These are phyloP conservation scores for Fusarium newnesense DNA, from an alignment of 2,329 filamentous ascomycete species.

Conservation along the genomic window DNA sequence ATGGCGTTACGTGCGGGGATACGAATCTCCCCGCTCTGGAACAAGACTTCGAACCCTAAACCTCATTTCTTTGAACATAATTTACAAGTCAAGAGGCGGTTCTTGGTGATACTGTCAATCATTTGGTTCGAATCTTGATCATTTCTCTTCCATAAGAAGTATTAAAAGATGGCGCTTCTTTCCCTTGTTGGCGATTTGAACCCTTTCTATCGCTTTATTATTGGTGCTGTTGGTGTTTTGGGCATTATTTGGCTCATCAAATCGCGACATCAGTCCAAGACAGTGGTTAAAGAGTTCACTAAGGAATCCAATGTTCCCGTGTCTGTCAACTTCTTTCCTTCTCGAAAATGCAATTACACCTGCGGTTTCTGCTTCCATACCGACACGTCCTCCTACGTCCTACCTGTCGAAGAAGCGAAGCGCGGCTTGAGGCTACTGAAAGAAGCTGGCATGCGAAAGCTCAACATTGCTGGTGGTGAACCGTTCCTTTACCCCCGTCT, in stretches of 20 bases:
- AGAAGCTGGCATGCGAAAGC: background rate
- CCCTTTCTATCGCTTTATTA: no score
- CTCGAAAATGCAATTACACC: background rate
- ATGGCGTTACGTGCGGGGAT: background rate
- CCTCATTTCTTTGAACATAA: background rate
- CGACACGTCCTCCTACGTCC: background rate
- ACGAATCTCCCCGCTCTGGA: fast-evolving
- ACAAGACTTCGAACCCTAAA: background rate
- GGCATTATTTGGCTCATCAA: no score
- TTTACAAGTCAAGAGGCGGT: background rate
- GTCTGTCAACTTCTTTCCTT: background rate
- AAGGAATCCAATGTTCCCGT: background rate
- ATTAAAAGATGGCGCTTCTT: background rate
- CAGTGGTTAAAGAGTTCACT: background rate
- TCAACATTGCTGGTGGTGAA: background rate
- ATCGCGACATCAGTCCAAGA: no score
- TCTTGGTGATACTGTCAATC: background rate
- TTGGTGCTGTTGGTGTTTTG: background rate
- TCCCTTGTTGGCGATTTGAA: background rate
- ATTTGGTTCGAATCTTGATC: background rate
- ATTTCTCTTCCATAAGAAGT: background rate
- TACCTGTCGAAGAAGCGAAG: background rate
- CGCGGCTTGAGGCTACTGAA: background rate
- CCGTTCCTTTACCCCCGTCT: background rate
- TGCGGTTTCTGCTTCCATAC: background rate